A percentile compares a stretch with the other conserved stretches of the same genome.
phyloP scores from a whole-genome alignment of 2,329 filamentous ascomycete genomes.

The Phoma sp. region DNA sequence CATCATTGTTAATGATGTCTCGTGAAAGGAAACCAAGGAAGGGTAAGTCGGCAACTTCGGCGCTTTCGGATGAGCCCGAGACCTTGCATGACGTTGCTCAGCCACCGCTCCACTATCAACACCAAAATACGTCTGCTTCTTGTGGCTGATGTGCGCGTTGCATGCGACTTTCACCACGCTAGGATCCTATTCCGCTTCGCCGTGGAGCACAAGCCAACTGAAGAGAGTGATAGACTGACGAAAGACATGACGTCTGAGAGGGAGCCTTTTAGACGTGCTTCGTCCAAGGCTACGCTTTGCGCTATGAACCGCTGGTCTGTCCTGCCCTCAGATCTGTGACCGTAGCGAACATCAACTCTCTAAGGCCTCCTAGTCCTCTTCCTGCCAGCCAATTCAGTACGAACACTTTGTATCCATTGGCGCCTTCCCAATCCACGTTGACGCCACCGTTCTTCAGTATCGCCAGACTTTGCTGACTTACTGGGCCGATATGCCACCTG shows the following conservation, averaged over 20 bases:
- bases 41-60: constrained; percentile 15
- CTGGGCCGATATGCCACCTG: constrained; percentile 58
- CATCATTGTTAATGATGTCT: background rate
- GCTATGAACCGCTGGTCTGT: background rate
- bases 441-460: constrained; percentile 72
- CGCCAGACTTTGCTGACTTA: constrained; percentile 70
- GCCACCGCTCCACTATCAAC: constrained; percentile 6
- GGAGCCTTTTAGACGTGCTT: background rate
- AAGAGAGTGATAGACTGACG: background rate
- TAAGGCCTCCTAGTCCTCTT: constrained; percentile 69
- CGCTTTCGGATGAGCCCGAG: constrained; percentile 7
- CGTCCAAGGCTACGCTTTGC: background rate
- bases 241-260: background rate
- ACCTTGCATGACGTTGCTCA: constrained; percentile 16
- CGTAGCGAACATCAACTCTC: constrained; percentile 77
- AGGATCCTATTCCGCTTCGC: background rate
- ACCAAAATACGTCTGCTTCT: constrained; percentile 12
- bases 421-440: constrained; percentile 72
- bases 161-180: background rate
- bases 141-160: constrained; percentile 14
- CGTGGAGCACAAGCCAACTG: background rate
- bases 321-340: constrained; percentile 70
- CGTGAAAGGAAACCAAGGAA: constrained; percentile 3
- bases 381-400: constrained; percentile 72
- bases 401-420: constrained; percentile 76